Evolutionary conservation across 2,329 filamentous ascomycete species (phyloP), one percentile per base, ranked within the genome.

Genomic region (Coleophoma crateriformis): DNA sequence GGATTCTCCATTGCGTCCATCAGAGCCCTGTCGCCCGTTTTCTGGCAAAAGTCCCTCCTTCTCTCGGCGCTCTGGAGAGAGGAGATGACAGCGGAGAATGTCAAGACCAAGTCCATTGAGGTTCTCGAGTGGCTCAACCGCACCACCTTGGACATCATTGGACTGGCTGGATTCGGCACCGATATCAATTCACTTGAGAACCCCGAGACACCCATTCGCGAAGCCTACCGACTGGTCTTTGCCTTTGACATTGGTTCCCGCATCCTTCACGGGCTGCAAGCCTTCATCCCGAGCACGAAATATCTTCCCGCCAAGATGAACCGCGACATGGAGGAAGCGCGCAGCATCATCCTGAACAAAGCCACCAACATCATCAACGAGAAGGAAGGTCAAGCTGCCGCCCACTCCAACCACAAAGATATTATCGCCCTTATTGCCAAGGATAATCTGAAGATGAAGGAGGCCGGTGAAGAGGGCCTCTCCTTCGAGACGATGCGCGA

Each of bases 1-100:
- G 87, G 88, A 1, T 95, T 95, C 65, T 77, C 82, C 15, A 94
- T 89, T 62, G 80, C 88, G 13, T 87, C 92, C 58, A 75, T 95
- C 66, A 92, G 92, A 63, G 81, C 90, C 47, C 71, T 95, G 12
- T 91, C 92, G 58, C 85, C 88, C 0, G 71, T 86, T 7, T 95
- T 96, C 67, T 95, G 89, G 88, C 61, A 68, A 15, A 95, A 95
- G 68, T 78, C 84, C 1, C 68, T 78, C 20, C 50, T 68, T 7
- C 62, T 73, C 53, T 78, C 78, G 19, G 63, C 64, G 50, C 66
- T 69, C 38, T 71, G 68, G 69, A 60, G 62, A 11, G 53, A 66
- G 40, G 75, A 77, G 46, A 82, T 95, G 64, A 74, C 71, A 1
- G 64, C 69, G 19, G 48, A 51, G 17, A 37, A 39, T 22, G 46